phyloP scores from a whole-genome alignment of 2,329 filamentous ascomycete species.

The Monosporascus cannonballus region DNA sequence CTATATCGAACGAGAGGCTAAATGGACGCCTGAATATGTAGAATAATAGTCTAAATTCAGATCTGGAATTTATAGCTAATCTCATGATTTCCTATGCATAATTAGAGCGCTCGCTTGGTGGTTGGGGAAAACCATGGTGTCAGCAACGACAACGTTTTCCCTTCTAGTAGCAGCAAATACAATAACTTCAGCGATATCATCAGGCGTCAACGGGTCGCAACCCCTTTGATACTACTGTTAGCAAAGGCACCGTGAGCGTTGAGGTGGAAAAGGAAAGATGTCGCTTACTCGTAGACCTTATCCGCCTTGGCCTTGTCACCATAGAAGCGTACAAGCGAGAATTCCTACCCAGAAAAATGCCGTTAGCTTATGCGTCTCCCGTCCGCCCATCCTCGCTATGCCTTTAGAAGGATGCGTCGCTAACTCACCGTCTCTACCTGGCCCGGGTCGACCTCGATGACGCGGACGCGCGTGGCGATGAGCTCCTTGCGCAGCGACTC shows the following conservation, averaged over 20 bases:
- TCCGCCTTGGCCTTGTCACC: conserved; percentile 75
- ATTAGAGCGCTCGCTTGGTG: conserved; percentile 52
- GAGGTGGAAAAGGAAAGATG: neutral
- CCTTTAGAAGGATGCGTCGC: neutral
- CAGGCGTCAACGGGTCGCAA: conserved; percentile 63
- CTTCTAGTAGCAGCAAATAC: conserved; percentile 70
- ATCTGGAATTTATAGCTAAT: neutral
- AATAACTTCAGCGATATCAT: conserved; percentile 73
- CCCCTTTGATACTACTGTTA: conserved; percentile 19
- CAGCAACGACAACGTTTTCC: conserved; percentile 76
- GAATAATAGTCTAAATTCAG: neutral
- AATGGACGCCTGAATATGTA: neutral
- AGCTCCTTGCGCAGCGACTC: conserved; percentile 66
- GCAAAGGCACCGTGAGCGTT: neutral
- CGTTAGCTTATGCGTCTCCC: no score
- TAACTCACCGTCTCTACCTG: conserved; percentile 61
- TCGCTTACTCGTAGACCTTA: conserved; percentile 56
- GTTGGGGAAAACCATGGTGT: conserved; percentile 69
- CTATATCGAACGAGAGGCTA: no score
- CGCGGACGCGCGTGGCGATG: conserved; percentile 60
- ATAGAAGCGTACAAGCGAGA: conserved; percentile 68
- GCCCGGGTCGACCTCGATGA: conserved; percentile 71
- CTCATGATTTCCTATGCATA: conserved; percentile 21
- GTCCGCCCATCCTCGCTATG: no score
- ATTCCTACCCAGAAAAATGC: conserved; percentile 41